Conservation (phyloP, 805 yeast species). For the Saccharomycodes ludwigii region DNA sequence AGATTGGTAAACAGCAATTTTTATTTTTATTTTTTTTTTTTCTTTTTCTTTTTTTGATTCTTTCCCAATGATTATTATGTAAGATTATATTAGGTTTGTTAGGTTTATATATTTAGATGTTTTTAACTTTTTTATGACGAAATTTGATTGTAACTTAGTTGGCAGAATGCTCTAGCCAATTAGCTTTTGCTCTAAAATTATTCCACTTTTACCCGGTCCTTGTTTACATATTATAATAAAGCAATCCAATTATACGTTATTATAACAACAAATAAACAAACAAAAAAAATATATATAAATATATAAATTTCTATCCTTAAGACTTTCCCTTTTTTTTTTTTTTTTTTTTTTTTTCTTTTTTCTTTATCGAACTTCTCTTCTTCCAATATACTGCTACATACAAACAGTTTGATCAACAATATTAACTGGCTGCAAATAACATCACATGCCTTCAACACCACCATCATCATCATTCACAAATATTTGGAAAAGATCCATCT, state of each 20-base stretch:
- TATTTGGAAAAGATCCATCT: constrained; percentile 11
- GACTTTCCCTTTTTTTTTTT: neutral
- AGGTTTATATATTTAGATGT: too few relatives aligned
- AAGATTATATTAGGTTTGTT: too few relatives aligned
- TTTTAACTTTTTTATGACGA: neutral
- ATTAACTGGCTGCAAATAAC: constrained; percentile 1
- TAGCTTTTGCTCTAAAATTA: neutral
- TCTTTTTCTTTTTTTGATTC: constrained; percentile 27
- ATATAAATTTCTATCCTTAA: constrained; percentile 2
- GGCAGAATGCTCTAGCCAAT: neutral
- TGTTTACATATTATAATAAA: neutral
- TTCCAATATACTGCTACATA: neutral
- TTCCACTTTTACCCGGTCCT: neutral
- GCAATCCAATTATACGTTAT: neutral
- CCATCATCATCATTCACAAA: neutral
- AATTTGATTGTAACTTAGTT: too few relatives aligned
- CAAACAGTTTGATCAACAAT: neutral
- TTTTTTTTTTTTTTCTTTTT: constrained; percentile 1
- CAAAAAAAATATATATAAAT: too few relatives aligned
- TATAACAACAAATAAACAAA: too few relatives aligned
- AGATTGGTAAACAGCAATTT: too few relatives aligned
- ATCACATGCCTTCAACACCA: neutral
- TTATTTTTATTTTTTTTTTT: too few relatives aligned
- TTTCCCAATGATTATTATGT: constrained; percentile 3
- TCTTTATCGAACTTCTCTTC: neutral